Conservation (phyloP, 768 basidiomycete species). For the Termitomyces sp. region DNA sequence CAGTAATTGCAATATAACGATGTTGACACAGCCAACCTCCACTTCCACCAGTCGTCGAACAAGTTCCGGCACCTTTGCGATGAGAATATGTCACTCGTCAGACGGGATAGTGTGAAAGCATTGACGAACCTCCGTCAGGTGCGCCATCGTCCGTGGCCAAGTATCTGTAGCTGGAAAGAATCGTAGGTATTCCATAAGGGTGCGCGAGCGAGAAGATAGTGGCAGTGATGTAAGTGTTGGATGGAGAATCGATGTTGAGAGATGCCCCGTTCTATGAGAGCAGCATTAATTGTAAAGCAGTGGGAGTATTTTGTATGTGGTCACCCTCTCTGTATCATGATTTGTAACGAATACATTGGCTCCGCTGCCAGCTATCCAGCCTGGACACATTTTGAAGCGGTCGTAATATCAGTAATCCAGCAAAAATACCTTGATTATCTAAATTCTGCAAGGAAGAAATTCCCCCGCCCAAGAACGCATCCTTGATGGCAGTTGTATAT, state of each 20-base stretch:
- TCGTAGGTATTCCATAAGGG: constrained; percentile 61
- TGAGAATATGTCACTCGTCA: not conserved
- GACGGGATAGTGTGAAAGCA: not conserved
- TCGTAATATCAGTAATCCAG: not conserved
- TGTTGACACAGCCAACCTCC: constrained; percentile 70
- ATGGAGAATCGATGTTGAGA: constrained; percentile 55
- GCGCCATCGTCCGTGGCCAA: constrained; percentile 50
- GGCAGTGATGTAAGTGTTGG: constrained; percentile 61
- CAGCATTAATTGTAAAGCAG: not conserved
- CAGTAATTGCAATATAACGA: constrained; percentile 51
- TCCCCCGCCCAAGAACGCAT: constrained; percentile 47
- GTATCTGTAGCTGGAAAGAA: constrained; percentile 60
- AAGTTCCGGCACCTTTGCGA: not conserved
- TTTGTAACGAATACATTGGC: constrained; percentile 70
- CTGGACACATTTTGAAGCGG: constrained; percentile 23
- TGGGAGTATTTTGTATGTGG: constrained; percentile 1
- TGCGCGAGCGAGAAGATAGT: constrained; percentile 65
- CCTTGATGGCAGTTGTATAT: constrained; percentile 49
- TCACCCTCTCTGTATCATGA: constrained; percentile 65
- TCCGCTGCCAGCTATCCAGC: constrained; percentile 49
- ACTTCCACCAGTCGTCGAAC: constrained; percentile 36
- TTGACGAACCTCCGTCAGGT: constrained; percentile 48
- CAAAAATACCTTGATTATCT: constrained; percentile 39
- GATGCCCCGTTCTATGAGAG: constrained; percentile 44
- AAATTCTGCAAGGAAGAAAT: constrained; percentile 52